A percentile compares a stretch with the other conserved stretches of the same genome.
phyloP scores from a whole-genome alignment of 371 early-diverging fungal genomes.

The Mucor mucedo region DNA sequence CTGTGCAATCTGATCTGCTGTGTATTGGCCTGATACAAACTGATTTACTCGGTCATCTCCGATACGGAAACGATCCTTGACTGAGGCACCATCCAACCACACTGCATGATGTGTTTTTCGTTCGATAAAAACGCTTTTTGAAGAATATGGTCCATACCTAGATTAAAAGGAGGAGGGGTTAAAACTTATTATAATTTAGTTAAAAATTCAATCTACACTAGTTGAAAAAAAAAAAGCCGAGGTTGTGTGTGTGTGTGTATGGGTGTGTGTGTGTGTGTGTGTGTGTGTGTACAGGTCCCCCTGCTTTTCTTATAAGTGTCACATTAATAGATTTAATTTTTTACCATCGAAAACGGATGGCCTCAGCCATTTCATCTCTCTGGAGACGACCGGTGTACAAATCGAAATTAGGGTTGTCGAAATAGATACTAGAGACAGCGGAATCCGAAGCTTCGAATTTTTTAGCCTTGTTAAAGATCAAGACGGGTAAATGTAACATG shows the following conservation, averaged over 20 bases:
- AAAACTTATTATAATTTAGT: neutral
- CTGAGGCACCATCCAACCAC: slow-evolving; percentile 94
- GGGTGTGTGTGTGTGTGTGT: neutral
- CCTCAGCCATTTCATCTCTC: slow-evolving; percentile 88
- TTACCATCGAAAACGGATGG: slow-evolving; percentile 93
- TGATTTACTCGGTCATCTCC: slow-evolving; percentile 47
- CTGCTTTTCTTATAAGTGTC: neutral
- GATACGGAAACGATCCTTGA: slow-evolving; percentile 58
- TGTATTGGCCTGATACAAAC: slow-evolving; percentile 76
- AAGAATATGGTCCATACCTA: slow-evolving; percentile 61
- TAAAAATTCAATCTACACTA: neutral
- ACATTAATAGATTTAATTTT: neutral
- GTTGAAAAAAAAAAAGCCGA: neutral
- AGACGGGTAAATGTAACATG: slow-evolving; percentile 90
- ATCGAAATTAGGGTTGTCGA: slow-evolving; percentile 89
- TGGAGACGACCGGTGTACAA: slow-evolving; percentile 89
- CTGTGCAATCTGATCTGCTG: slow-evolving; percentile 85
- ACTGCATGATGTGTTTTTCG: slow-evolving; percentile 89
- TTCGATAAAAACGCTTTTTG: slow-evolving; percentile 85
- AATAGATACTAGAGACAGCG: slow-evolving; percentile 91
- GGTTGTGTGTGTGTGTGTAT: neutral
- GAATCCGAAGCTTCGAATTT: slow-evolving; percentile 43
- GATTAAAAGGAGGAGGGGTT: slow-evolving; percentile 1
- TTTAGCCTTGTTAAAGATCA: slow-evolving; percentile 61
- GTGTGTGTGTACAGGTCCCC: no score